Percentiles rank a stretch among this genome's conserved stretches.
Evolutionary conservation across 1,284 basidiomycete genomes (phyloP).

Genomic region (Boletus calvinii): DNA sequence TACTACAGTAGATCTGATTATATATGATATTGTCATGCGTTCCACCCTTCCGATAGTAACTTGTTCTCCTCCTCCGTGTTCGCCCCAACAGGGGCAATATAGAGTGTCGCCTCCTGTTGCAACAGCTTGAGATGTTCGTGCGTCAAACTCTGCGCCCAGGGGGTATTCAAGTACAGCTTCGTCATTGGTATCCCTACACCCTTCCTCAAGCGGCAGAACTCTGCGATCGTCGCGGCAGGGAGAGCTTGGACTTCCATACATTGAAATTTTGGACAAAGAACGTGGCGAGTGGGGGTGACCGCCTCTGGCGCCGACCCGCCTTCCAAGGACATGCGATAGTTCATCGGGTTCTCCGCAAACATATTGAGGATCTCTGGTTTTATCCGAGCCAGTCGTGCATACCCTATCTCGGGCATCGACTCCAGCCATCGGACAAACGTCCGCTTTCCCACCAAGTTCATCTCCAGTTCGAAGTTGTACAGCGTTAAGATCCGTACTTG

Average conservation of each 20-base stretch:
- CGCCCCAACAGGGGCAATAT: constrained; percentile 33
- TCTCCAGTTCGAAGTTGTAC: constrained; percentile 40
- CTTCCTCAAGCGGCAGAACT: constrained; percentile 32
- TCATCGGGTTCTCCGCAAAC: constrained; percentile 42
- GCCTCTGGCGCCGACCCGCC: neutral
- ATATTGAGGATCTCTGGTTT: constrained; percentile 40
- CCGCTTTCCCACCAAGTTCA: constrained; percentile 22
- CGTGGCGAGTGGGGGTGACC: constrained; percentile 8
- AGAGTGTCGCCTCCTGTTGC: constrained; percentile 23
- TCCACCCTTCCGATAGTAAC: constrained; percentile 30
- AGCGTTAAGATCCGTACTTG: constrained; percentile 51
- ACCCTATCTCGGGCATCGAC: constrained; percentile 52
- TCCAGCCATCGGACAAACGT: constrained; percentile 47
- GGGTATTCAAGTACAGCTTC: constrained; percentile 36
- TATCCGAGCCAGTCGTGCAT: constrained; percentile 47
- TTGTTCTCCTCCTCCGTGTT: constrained; percentile 40
- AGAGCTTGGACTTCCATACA: constrained; percentile 43
- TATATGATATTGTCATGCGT: neutral
- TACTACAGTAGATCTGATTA: neutral
- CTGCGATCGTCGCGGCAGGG: constrained; percentile 22
- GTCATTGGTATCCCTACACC: constrained; percentile 33
- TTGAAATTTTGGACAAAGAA: constrained; percentile 43
- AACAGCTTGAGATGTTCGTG: constrained; percentile 21
- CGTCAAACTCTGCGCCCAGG: constrained; percentile 19
- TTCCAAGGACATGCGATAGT: constrained; percentile 21